These are phyloP conservation scores for Populus euphratica DNA, from an alignment of 345 rosid genomes.

Conservation along the genomic window DNA sequence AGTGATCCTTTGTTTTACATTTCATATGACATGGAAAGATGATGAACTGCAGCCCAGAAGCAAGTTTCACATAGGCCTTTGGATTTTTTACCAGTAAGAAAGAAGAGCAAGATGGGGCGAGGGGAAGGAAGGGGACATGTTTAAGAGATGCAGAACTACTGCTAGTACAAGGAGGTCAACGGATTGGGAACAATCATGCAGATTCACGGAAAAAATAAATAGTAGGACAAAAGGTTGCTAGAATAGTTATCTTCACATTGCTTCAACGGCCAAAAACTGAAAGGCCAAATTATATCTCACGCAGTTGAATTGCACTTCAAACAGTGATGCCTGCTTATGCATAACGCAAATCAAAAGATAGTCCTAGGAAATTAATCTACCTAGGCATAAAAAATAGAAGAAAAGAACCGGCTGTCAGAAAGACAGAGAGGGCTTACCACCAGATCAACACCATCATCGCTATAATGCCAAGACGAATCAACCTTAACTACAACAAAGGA, in stretches of 20 bases:
- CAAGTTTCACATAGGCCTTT: not conserved
- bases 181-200: too few relatives aligned
- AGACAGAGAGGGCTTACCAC: conserved; percentile 41
- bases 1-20: not conserved
- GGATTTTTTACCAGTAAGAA: not conserved
- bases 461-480: conserved; percentile 53
- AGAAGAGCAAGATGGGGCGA: too few relatives aligned
- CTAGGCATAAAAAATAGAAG: not conserved
- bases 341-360: not conserved
- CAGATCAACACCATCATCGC: conserved; percentile 55
- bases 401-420: not conserved
- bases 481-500: conserved; percentile 62
- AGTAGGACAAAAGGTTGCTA: too few relatives aligned
- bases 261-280: too few relatives aligned
- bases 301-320: not conserved
- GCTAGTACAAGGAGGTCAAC: too few relatives aligned
- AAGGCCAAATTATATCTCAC: too few relatives aligned
- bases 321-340: not conserved
- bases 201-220: too few relatives aligned
- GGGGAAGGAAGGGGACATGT: too few relatives aligned
- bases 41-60: not conserved
- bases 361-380: not conserved
- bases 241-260: not conserved
- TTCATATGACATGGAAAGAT: not conserved
- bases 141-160: too few relatives aligned